A percentile compares a stretch with the other conserved stretches of the same genome.
These are phyloP conservation scores for Ceratocystis colombiana DNA, from an alignment of 2,329 filamentous ascomycete genomes.

Conservation along the genomic window DNA sequence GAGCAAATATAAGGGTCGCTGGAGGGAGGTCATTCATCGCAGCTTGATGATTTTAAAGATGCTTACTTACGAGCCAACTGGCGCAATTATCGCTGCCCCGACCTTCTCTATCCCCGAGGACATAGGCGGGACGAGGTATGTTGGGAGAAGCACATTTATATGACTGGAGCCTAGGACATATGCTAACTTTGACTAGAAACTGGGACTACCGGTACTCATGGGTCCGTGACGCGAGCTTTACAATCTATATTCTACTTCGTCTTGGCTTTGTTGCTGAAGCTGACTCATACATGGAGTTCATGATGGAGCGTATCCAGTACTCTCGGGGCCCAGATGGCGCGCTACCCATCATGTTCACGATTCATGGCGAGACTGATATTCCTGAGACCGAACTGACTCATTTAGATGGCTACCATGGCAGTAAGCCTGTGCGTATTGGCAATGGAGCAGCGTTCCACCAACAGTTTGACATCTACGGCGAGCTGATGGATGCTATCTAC, in stretches of 20 bases:
- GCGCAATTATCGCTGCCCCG: slow-evolving; percentile 64
- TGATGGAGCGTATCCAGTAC: slow-evolving; percentile 57
- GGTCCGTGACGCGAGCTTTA: slow-evolving; percentile 69
- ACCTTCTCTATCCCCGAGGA: slow-evolving; percentile 70
- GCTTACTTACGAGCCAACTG: slow-evolving; percentile 67
- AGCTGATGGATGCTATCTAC: slow-evolving; percentile 68
- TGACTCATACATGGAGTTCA: slow-evolving; percentile 69
- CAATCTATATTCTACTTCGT: slow-evolving; percentile 65
- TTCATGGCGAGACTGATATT: slow-evolving; percentile 63
- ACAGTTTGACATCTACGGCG: slow-evolving; percentile 71
- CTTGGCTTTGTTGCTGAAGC: slow-evolving; percentile 67
- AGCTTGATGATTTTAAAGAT: slow-evolving; percentile 67
- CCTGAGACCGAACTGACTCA: slow-evolving; percentile 59
- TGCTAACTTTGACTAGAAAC: slow-evolving; percentile 37
- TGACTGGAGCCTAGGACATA: background rate
- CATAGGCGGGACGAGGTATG: slow-evolving; percentile 50
- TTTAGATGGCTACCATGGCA: slow-evolving; percentile 61
- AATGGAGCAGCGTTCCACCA: slow-evolving; percentile 68
- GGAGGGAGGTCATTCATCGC: slow-evolving; percentile 59
- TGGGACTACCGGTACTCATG: slow-evolving; percentile 70
- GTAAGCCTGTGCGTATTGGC: slow-evolving; percentile 62
- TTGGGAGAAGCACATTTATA: background rate
- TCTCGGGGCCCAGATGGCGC: slow-evolving; percentile 51
- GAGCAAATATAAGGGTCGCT: slow-evolving; percentile 60
- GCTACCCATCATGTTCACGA: slow-evolving; percentile 73